A percentile compares a stretch with the other conserved stretches of the same genome.
phyloP scores from a whole-genome alignment of 257 asterid species.

The Solanum bulbocastanum region DNA sequence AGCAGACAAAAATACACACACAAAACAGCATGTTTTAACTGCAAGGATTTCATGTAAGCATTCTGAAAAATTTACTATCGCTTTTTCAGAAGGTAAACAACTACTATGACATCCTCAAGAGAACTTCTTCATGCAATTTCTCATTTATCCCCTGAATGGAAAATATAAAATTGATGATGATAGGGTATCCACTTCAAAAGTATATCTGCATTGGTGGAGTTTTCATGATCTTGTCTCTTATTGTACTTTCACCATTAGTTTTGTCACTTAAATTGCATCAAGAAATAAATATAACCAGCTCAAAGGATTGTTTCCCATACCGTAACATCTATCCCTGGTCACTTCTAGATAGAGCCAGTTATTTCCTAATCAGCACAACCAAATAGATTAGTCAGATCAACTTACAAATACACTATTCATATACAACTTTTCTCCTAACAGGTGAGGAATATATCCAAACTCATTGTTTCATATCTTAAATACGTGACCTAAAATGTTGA shows the following conservation, averaged over 20 bases:
- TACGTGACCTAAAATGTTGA: neutral
- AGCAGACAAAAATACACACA: neutral
- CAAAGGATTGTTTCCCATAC: neutral
- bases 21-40: neutral
- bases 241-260: neutral
- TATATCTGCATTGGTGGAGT: neutral
- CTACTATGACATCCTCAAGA: neutral
- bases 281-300: neutral
- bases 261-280: neutral
- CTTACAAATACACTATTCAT: neutral
- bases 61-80: neutral
- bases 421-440: neutral
- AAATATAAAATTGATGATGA: neutral
- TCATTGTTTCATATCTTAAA: neutral
- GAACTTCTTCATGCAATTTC: neutral
- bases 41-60: neutral
- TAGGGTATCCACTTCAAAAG: neutral
- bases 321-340: neutral
- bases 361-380: neutral
- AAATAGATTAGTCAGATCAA: neutral
- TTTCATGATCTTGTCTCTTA: neutral
- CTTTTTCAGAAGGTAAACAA: neutral
- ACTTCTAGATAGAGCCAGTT: neutral
- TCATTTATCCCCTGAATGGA: neutral
- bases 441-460: neutral